A percentile compares a stretch with the other conserved stretches of the same genome.
Conservation (phyloP, 2,329 filamentous ascomycete genomes). For the Cladosporium sp. region DNA sequence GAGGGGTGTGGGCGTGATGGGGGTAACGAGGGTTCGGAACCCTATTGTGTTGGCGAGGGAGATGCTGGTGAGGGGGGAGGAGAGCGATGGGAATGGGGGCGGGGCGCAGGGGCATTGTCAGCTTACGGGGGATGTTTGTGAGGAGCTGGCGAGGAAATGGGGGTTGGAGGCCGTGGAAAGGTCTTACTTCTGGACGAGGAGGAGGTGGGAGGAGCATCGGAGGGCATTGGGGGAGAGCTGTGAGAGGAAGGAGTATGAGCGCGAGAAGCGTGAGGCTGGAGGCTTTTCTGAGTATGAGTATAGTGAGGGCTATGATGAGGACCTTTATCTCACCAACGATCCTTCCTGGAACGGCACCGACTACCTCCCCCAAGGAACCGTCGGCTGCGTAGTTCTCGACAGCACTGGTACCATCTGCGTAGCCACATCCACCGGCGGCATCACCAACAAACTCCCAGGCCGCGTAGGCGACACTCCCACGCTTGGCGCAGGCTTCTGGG, state of each 20-base stretch:
- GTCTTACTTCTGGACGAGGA: conserved; percentile 76
- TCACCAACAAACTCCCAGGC: conserved; percentile 87
- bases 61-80: conserved; percentile 68
- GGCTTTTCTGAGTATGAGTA: not conserved
- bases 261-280: conserved; percentile 17
- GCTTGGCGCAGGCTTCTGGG: conserved; percentile 84
- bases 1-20: conserved; percentile 74
- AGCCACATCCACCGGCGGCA: conserved; percentile 68
- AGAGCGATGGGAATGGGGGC: conserved; percentile 60
- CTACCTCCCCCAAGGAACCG: conserved; percentile 80
- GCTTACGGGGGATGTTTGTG: conserved; percentile 66
- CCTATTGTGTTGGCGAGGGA: conserved; percentile 73
- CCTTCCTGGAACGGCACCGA: conserved; percentile 61
- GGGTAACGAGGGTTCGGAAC: conserved; percentile 72
- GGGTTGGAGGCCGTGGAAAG: conserved; percentile 69
- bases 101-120: conserved; percentile 70
- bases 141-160: conserved; percentile 66
- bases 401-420: conserved; percentile 70
- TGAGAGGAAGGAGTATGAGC: conserved; percentile 43
- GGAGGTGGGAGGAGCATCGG: conserved; percentile 75
- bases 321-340: conserved; percentile 19
- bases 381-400: conserved; percentile 80
- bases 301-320: not conserved
- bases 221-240: conserved; percentile 54
- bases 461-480: conserved; percentile 84